phyloP scores from a whole-genome alignment of 108 stramenopile species.

The Skeletonema potamos region DNA sequence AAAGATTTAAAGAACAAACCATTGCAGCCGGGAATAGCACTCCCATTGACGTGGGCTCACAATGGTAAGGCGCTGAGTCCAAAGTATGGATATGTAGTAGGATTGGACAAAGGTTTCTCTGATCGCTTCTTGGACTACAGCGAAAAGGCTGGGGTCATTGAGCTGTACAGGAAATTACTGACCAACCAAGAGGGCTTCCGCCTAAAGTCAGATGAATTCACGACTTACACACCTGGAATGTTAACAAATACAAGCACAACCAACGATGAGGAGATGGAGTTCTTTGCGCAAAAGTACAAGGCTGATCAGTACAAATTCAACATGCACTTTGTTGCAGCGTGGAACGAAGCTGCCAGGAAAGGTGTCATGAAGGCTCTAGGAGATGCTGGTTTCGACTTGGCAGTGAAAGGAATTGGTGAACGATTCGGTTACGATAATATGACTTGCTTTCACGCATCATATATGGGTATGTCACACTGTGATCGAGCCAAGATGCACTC shows the following conservation, averaged over 20 bases:
- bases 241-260: conserved; percentile 4
- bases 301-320: conserved; percentile 36
- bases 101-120: conserved; percentile 43
- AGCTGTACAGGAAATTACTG: conserved; percentile 35
- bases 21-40: conserved; percentile 23
- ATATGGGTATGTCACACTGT: conserved; percentile 50
- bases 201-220: conserved; percentile 39
- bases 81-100: conserved; percentile 45
- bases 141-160: conserved; percentile 31
- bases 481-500: conserved; percentile 43
- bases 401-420: conserved; percentile 41
- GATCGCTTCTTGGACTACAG: conserved; percentile 38
- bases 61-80: conserved; percentile 44
- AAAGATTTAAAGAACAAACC: conserved; percentile 36
- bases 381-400: conserved; percentile 38
- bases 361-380: conserved; percentile 35
- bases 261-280: conserved; percentile 20
- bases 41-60: conserved; percentile 44
- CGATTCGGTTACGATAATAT: conserved; percentile 41
- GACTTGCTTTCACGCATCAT: conserved; percentile 46
- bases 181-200: conserved; percentile 36
- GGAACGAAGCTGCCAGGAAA: conserved; percentile 41
- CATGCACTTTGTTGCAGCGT: conserved; percentile 52
- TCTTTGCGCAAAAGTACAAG: conserved; percentile 51
- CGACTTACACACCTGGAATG: conserved; percentile 21